A percentile compares a stretch with the other conserved stretches of the same genome.
Conservation (phyloP, 1,284 basidiomycete genomes). For the Cryptococcus sp. region DNA sequence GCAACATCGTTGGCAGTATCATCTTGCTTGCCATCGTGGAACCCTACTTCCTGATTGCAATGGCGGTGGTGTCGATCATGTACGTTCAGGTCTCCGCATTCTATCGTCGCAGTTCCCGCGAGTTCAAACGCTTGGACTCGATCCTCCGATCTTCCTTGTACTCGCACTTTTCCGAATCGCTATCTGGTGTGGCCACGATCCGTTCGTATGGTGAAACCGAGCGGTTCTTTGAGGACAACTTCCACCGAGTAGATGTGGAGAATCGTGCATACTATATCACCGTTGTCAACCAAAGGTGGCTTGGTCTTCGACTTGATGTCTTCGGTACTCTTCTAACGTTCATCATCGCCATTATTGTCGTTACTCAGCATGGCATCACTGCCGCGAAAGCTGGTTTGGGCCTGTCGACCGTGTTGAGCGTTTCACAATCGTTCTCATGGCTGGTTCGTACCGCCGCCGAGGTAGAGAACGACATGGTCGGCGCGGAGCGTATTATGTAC, state of each 20-base stretch:
- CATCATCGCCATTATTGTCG: constrained; percentile 73
- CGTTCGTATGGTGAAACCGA: constrained; percentile 75
- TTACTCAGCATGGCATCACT: constrained; percentile 70
- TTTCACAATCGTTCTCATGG: constrained; percentile 66
- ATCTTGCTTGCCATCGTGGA: constrained; percentile 73
- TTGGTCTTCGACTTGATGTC: constrained; percentile 82
- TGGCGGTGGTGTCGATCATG: constrained; percentile 61
- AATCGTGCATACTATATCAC: constrained; percentile 89
- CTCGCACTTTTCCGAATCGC: constrained; percentile 84
- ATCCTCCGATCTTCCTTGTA: constrained; percentile 62
- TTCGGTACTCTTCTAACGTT: constrained; percentile 77
- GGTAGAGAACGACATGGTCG: constrained; percentile 90
- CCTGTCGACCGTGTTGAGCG: constrained; percentile 57
- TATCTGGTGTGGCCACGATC: constrained; percentile 80
- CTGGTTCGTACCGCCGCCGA: constrained; percentile 80
- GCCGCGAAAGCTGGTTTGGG: constrained; percentile 69
- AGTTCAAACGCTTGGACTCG: constrained; percentile 66
- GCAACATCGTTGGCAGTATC: constrained; percentile 56
- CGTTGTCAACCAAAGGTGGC: constrained; percentile 67
- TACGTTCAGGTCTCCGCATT: constrained; percentile 67
- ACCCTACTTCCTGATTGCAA: constrained; percentile 81
- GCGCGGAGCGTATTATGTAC: constrained; percentile 71
- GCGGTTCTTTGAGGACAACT: constrained; percentile 73
- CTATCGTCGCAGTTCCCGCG: constrained; percentile 84
- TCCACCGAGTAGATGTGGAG: constrained; percentile 77